phyloP scores from a whole-genome alignment of 768 basidiomycete species.

The Hemileccinum impolitum region DNA sequence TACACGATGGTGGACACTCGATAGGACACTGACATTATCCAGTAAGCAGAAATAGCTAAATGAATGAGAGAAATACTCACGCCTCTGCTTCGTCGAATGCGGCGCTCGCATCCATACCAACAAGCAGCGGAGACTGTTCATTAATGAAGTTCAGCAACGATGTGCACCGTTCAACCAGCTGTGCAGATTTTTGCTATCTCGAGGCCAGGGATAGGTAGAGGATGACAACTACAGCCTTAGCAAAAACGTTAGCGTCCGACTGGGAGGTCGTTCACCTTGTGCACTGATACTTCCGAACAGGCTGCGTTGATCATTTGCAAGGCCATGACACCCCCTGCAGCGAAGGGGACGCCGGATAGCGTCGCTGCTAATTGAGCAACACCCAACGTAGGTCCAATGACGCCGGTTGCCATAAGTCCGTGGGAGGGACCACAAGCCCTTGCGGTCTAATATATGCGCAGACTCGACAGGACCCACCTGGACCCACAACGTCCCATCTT shows the following conservation, averaged over 20 bases:
- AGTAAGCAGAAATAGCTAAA: neutral
- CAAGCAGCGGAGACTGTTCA: slow-evolving; percentile 38
- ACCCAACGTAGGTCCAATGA: slow-evolving; percentile 20
- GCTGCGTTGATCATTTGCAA: slow-evolving; percentile 43
- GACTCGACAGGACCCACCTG: too few relatives aligned
- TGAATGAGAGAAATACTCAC: slow-evolving; percentile 30
- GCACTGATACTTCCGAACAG: slow-evolving; percentile 45
- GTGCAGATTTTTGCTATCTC: slow-evolving; percentile 40
- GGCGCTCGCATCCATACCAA: slow-evolving; percentile 39
- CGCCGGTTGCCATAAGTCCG: slow-evolving; percentile 15
- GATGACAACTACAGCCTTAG: neutral
- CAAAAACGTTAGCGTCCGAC: neutral
- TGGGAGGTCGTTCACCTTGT: slow-evolving; percentile 40
- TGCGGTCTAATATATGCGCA: slow-evolving; percentile 10
- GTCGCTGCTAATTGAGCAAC: slow-evolving; percentile 43
- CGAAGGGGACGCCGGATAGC: slow-evolving; percentile 43
- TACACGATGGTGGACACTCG: slow-evolving; percentile 38
- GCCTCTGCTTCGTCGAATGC: slow-evolving; percentile 42
- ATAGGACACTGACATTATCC: slow-evolving; percentile 36
- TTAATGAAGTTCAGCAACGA: slow-evolving; percentile 37
- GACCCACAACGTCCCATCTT: too few relatives aligned
- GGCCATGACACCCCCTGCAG: slow-evolving; percentile 40
- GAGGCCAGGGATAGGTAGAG: neutral
- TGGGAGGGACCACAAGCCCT: too few relatives aligned
- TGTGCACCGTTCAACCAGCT: slow-evolving; percentile 41